These are phyloP conservation scores for Nakaseomyces uthaithaninus DNA, from an alignment of 1,139 yeast species.

Conservation along the genomic window DNA sequence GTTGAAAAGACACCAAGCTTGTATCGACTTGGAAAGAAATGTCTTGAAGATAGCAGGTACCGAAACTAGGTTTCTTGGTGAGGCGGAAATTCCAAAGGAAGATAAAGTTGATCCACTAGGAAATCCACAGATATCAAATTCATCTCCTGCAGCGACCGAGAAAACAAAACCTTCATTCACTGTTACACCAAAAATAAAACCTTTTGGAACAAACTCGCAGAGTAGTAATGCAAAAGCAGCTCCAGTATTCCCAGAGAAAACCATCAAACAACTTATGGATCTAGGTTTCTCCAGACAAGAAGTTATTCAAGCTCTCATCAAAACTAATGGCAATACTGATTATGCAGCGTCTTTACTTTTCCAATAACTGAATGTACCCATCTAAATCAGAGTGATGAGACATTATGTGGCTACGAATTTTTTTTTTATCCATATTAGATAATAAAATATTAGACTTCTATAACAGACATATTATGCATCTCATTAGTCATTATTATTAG, in stretches of 20 bases:
- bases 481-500: background rate
- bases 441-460: too few relatives aligned
- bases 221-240: constrained; percentile 11
- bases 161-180: constrained; percentile 3
- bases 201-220: constrained; percentile 21
- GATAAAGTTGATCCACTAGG: constrained; percentile 10
- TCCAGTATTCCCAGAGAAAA: constrained; percentile 36
- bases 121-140: background rate
- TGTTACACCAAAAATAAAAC: constrained; percentile 18
- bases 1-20: constrained; percentile 82
- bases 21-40: constrained; percentile 62
- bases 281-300: constrained; percentile 65
- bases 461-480: background rate
- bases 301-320: constrained; percentile 56
- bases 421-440: too few relatives aligned
- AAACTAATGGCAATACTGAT: constrained; percentile 71
- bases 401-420: too few relatives aligned
- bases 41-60: constrained; percentile 64
- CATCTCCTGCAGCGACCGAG: constrained; percentile 5
- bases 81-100: constrained; percentile 55
- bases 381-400: too few relatives aligned
- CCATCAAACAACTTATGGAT: constrained; percentile 47
- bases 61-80: constrained; percentile 64
- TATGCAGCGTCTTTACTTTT: constrained; percentile 76
- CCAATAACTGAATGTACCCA: constrained; percentile 17